Conservation (phyloP, 106 monocot species). For the Dendrobium nobile region DNA sequence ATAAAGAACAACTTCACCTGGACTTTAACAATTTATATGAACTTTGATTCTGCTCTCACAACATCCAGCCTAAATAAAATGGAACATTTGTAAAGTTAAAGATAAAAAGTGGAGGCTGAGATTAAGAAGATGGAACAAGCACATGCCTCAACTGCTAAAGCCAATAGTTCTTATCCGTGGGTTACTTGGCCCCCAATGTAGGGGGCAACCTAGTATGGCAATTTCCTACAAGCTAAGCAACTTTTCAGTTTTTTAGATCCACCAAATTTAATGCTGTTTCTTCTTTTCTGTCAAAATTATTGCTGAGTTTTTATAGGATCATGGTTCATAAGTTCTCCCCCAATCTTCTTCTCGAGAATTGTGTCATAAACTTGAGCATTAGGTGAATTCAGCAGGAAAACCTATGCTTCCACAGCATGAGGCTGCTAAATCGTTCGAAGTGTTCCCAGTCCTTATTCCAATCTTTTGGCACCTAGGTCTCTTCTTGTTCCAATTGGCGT, state of each 20-base stretch:
- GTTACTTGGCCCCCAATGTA: slow-evolving; percentile 38
- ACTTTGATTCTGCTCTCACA: slow-evolving; percentile 24
- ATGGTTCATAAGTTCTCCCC: slow-evolving; percentile 16
- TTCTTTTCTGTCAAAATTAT: slow-evolving; percentile 13
- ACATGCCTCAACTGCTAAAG: slow-evolving; percentile 21
- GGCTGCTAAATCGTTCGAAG: slow-evolving; percentile 15
- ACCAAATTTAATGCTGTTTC: background rate
- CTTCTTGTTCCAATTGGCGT: slow-evolving; percentile 19
- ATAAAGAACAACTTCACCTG: background rate
- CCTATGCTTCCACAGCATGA: slow-evolving; percentile 22
- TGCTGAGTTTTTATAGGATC: slow-evolving; percentile 25
- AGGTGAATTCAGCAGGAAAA: slow-evolving; percentile 17
- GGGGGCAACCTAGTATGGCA: slow-evolving; percentile 31
- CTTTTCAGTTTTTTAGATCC: slow-evolving; percentile 2
- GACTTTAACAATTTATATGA: slow-evolving; percentile 15
- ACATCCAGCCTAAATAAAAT: slow-evolving; percentile 21
- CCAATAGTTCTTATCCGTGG: slow-evolving; percentile 31
- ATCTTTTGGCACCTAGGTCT: slow-evolving; percentile 25
- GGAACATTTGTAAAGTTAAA: background rate
- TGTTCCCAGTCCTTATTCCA: slow-evolving; percentile 26
- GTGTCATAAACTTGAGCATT: slow-evolving; percentile 19
- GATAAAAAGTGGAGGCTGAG: background rate
- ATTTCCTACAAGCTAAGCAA: slow-evolving; percentile 35
- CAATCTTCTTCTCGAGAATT: slow-evolving; percentile 20
- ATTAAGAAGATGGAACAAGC: background rate